Conservation (phyloP, 352 stramenopile species). For the Phytophthora macrochlamydospora region DNA sequence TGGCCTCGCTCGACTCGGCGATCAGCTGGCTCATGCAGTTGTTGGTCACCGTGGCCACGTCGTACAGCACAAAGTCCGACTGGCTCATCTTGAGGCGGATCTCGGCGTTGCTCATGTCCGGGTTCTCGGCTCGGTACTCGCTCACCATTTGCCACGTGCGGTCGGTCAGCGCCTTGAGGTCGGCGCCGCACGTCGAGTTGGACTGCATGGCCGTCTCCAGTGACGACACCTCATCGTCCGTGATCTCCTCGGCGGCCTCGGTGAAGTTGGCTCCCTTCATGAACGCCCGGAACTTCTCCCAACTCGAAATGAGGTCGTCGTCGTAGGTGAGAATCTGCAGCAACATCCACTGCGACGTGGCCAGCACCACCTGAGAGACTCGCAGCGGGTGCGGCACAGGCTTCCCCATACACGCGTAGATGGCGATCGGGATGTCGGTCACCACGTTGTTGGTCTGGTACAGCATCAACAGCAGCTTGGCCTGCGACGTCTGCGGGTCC, state of each 20-base stretch:
- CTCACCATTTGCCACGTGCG: slow-evolving; percentile 29
- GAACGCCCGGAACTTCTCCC: slow-evolving; percentile 23
- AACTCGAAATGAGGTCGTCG: slow-evolving; percentile 31
- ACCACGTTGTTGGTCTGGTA: slow-evolving; percentile 35
- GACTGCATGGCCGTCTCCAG: slow-evolving; percentile 38
- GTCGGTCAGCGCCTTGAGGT: slow-evolving; percentile 34
- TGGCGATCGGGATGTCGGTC: slow-evolving; percentile 36
- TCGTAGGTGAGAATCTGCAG: slow-evolving; percentile 25
- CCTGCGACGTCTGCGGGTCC: slow-evolving; percentile 24
- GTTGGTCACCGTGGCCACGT: slow-evolving; percentile 39
- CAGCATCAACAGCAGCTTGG: slow-evolving; percentile 24
- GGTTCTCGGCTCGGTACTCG: slow-evolving; percentile 22
- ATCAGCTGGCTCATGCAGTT: slow-evolving; percentile 43
- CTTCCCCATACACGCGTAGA: slow-evolving; percentile 33
- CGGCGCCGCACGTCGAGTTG: slow-evolving; percentile 32
- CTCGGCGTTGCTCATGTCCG: slow-evolving; percentile 34
- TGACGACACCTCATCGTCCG: slow-evolving; percentile 25
- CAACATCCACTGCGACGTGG: slow-evolving; percentile 29
- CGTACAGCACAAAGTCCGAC: slow-evolving; percentile 42
- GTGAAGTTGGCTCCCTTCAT: slow-evolving; percentile 35
- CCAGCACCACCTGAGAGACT: slow-evolving; percentile 20
- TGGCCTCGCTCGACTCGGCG: slow-evolving; percentile 19
- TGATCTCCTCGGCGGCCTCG: slow-evolving; percentile 26
- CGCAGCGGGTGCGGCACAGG: slow-evolving; percentile 20
- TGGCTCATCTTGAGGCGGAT: slow-evolving; percentile 43